Evolutionary conservation across 768 basidiomycete species (phyloP).

Genomic region (Hebeloma cylindrosporum): DNA sequence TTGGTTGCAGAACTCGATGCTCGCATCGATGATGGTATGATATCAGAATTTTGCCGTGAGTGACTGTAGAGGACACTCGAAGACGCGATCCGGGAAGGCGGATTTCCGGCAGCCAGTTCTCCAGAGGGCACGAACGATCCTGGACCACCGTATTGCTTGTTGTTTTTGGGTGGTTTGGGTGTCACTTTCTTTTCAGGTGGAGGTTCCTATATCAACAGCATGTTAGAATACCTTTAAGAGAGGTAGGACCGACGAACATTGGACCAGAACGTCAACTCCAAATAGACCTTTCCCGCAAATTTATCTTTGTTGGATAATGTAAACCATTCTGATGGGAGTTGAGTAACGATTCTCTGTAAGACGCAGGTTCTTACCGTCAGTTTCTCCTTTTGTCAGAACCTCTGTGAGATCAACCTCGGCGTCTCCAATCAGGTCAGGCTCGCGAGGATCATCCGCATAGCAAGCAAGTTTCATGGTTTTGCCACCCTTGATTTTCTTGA

Average conservation of each 20-base stretch:
- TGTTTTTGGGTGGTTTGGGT: constrained; percentile 48
- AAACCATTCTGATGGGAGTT: constrained; percentile 78
- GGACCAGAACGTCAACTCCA: constrained; percentile 97
- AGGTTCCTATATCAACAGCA: constrained; percentile 53
- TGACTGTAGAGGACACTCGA: constrained; percentile 36
- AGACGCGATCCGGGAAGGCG: constrained; percentile 30
- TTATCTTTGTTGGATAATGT: constrained; percentile 86
- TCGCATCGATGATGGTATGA: constrained; percentile 59
- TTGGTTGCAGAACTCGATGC: constrained; percentile 61
- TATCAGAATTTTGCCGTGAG: constrained; percentile 45
- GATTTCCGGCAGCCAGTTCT: constrained; percentile 30
- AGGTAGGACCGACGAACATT: constrained; percentile 55
- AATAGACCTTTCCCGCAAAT: constrained; percentile 93
- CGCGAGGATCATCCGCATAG: constrained; percentile 93
- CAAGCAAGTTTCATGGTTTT: constrained; percentile 78
- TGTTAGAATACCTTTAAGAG: constrained; percentile 2
- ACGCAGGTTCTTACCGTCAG: constrained; percentile 72
- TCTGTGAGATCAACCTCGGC: constrained; percentile 83
- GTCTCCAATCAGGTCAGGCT: constrained; percentile 96
- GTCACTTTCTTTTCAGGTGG: constrained; percentile 69
- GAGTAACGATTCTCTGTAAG: not conserved
- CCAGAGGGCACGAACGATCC: constrained; percentile 69
- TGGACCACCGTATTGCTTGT: constrained; percentile 73
- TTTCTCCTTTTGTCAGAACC: constrained; percentile 92
- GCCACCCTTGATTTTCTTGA: constrained; percentile 64